Evolutionary conservation across 1,284 basidiomycete genomes (phyloP), one percentile per base, ranked within the genome.

Genomic region (Neolentinus lepideus): DNA sequence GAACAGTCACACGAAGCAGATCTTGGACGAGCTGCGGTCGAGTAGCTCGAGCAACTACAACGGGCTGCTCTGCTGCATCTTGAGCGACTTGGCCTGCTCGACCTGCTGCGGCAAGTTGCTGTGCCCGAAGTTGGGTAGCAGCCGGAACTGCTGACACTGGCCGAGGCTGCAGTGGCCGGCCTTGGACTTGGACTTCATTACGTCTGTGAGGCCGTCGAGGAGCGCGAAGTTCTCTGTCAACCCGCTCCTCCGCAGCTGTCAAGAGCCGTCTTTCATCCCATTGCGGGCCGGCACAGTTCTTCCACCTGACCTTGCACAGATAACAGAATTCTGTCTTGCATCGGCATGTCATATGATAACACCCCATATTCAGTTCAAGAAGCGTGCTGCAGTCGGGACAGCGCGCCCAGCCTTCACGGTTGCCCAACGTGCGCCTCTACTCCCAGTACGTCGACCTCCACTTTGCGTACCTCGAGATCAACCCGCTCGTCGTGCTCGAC

Each of bases 381-480:
- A 77, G 64, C 47, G 69, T 65, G 21, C 66, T 63, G 61, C 76
- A 77, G 1, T 69, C 69, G 1, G 75, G 74, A 57, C 75, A 77
- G 26, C 73, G 70, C 19, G 69, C 64, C 76, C 76, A 78, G 6
- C 73, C 74, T 22, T 64, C 50, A 47, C 63, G 43, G n/a, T 64
- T 61, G 11, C 67, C 64, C 24, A 75, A n/a, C 66, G 83, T 91
- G 71, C 86, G 96, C 60, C 87, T 99, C 50, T 99, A 98, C 83
- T 89, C 86, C 62, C 94, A 98, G 66, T 98, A 98, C 74, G 95
- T 96, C 64, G 94, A 98, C 71, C 87, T 96, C 57, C 93, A 96
- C 78, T 96, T 98, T 70, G 94, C 96, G 45, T 99, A 99, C 79
- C 92, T 99, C 69, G 96, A 99, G 77, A 99, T 99, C 77, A 99